Base-by-base conservation (phyloP, 306 rosid genomes). In the Sesbania bispinosa region DNA sequence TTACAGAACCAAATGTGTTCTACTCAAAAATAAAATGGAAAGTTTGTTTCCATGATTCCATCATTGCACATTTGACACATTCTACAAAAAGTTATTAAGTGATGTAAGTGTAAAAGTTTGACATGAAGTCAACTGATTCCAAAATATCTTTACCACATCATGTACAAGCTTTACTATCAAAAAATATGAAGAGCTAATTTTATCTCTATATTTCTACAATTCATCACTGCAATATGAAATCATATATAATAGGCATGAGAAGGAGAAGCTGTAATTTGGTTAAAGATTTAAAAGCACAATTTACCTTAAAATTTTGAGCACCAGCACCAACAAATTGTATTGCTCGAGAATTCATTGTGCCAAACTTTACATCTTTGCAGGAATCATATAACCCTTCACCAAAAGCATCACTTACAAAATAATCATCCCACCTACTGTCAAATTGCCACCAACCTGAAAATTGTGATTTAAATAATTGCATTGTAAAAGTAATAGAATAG, bases 321-420 rank as follows among this genome's bases (percentile, higher is more conserved):
- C 93, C 95, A 38, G 83, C 92, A 38, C 99, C 99, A 75, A 94
- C 74, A 79, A 86, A 89, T 71, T 90, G 88, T 39, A 91, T 54
- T 65, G 90, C 99, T 57, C 80, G 87, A 79, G 99, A 86, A 78
- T 94, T 94, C 87, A 74, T 80, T 65, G 95, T 87, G 73, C 99
- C 99, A 79, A 87, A 94, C 74, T 91, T 94, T 48, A 94, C 99
- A 58, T 94, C 97, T 80, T 91, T 94, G 93, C 99, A 94, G 59
- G 99, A 94, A 62, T 91, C 84, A 55, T 85, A 94, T 71, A 94
- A 80, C 65, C 97, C 96, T 86, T 87, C 92, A 76, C 99, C 99
- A 86, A 89, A 94, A 77, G 88, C 76, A 74, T 91, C 97, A 73
- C 82, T 81, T 46, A 83, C 55, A 77, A 80, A 86, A 85, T 74